Base-by-base conservation (phyloP, 75 land plant species). In the Larix kaempferi region DNA sequence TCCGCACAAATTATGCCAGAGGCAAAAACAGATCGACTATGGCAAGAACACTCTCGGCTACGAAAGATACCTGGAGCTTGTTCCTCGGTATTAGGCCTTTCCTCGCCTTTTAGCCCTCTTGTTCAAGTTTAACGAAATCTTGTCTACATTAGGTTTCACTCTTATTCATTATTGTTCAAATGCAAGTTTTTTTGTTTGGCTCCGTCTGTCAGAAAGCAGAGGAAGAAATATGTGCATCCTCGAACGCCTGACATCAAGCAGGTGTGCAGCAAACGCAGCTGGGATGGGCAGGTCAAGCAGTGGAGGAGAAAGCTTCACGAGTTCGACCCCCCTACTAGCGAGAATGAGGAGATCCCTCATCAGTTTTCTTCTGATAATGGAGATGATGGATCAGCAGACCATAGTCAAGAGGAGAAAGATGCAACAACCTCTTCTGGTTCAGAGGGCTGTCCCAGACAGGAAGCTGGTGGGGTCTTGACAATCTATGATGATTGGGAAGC, bases 11-110 rank as follows among this genome's bases (percentile, higher is more conserved):
- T 57, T 85, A 4, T 27, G 81, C 54, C 87, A 85, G 58, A 79
- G 87, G 73, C 87, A 83, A 61, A 84, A 78, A 29, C 86, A 85
- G 61, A 78, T 85, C 16, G 87, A 85, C 60, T 85, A 78, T 57
- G 87, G 87, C 33, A 85, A 85, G 81, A 83, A 85, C 59, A 85
- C 87, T 10, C 86, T 83, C 27, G 86, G 87, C 26, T 85, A 85
- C 58, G 81, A 85, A 58, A 59, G 87, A 26, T 85, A 84, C 44
- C 15, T 25, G 6, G 86, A 85, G 29, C 76, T 78, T 37, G 78
- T 85, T 4, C 81, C 86, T 41, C 84, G 78, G 86, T 83, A 78
- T 14, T 14, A 0, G 0, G 1, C 0, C 4, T 64, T 3, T 1
- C 16, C 6, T 26, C 4, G 0, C 5, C 19, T 58, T 58, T 58